A percentile compares a stretch with the other conserved stretches of the same genome.
These are phyloP conservation scores for Populus ilicifolia DNA, from an alignment of 345 rosid genomes.

Conservation along the genomic window DNA sequence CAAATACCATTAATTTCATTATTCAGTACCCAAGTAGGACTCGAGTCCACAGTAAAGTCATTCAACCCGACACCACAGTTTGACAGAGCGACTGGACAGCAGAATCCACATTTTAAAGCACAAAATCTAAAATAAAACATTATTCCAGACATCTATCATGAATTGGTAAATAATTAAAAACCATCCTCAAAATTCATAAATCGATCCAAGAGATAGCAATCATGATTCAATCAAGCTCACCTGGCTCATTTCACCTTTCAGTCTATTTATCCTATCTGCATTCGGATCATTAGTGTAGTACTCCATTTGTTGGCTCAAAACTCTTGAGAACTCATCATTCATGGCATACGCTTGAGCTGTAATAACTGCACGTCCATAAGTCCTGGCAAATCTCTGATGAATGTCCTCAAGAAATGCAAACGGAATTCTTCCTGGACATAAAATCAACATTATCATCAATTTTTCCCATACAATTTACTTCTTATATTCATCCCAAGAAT, in stretches of 20 bases:
- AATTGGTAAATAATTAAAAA: background rate
- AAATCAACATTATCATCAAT: background rate
- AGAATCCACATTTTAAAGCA: background rate
- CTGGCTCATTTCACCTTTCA: constrained; percentile 94
- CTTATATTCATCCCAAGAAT: background rate
- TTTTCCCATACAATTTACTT: background rate
- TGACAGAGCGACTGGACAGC: background rate
- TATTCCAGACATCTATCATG: background rate
- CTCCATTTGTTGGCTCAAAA: constrained; percentile 90
- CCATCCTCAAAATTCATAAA: background rate
- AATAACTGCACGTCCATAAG: constrained; percentile 61
- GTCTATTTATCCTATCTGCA: constrained; percentile 84
- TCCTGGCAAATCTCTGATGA: constrained; percentile 85
- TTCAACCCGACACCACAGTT: background rate
- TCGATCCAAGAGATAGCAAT: constrained; percentile 4
- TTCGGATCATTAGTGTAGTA: constrained; percentile 77
- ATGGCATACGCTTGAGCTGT: constrained; percentile 86
- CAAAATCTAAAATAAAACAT: background rate
- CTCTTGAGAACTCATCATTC: constrained; percentile 96
- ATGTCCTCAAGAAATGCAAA: constrained; percentile 90
- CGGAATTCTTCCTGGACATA: constrained; percentile 66
- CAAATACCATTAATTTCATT: background rate
- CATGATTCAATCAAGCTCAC: constrained; percentile 27
- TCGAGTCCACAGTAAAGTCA: background rate
- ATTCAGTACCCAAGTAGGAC: background rate